Percentiles rank a stretch among this genome's conserved stretches.
These are phyloP conservation scores for Metrosideros polymorpha DNA, from an alignment of 441 rosid species.

Conservation along the genomic window DNA sequence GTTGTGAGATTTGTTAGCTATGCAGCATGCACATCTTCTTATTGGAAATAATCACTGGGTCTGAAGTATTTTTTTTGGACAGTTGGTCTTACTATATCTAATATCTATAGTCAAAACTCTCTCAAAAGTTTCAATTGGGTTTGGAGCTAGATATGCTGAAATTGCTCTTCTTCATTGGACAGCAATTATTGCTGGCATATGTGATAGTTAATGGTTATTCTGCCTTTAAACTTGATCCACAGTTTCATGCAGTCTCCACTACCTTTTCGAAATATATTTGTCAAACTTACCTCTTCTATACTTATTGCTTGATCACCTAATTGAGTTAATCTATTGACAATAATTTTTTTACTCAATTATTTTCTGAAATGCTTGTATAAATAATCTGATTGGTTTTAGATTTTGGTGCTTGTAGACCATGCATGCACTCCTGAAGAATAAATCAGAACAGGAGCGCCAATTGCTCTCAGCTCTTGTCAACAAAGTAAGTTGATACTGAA, in stretches of 20 bases:
- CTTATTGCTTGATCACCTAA: not conserved
- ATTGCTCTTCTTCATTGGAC: not conserved
- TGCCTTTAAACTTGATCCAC: not conserved
- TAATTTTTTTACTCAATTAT: not conserved
- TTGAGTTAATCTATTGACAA: not conserved
- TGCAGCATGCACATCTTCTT: not conserved
- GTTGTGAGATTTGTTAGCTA: not conserved
- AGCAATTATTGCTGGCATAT: not conserved
- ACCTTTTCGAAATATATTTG: not conserved
- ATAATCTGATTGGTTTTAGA: not conserved
- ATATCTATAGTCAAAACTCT: not conserved
- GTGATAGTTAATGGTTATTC: not conserved
- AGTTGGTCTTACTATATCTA: not conserved
- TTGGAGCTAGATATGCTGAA: not conserved
- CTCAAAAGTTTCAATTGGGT: not conserved
- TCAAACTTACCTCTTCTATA: not conserved
- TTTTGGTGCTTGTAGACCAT: constrained; percentile 47
- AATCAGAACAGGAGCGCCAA: constrained; percentile 90
- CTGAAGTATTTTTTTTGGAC: not conserved
- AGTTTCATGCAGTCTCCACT: not conserved
- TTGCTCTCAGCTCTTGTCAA: constrained; percentile 80
- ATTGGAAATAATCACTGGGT: not conserved
- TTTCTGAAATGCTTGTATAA: not conserved
- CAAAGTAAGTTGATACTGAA: constrained; percentile 43
- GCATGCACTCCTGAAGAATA: constrained; percentile 63